Conservation (phyloP, 2,329 filamentous ascomycete species). For the Pyricularia grisea region DNA sequence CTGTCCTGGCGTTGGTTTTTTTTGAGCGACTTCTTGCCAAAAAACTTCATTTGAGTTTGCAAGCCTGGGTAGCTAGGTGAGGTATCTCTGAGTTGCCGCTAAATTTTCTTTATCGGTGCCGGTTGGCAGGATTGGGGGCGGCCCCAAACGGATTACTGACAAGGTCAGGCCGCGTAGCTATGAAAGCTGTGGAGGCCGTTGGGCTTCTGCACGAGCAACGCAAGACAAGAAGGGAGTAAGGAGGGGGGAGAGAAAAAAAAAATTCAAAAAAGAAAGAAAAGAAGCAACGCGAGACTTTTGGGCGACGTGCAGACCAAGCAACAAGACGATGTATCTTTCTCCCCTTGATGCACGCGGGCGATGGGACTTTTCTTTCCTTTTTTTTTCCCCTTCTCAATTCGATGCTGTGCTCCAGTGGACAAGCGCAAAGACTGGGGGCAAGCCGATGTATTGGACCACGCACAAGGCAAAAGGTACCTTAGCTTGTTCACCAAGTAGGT, state of each 20-base stretch:
- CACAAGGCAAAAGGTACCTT: background rate
- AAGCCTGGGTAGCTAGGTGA: background rate
- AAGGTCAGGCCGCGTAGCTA: constrained; percentile 1
- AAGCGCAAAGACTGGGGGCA: background rate
- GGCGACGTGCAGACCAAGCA: background rate
- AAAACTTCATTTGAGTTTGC: constrained; percentile 39
- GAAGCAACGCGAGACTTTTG: background rate
- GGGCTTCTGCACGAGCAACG: background rate
- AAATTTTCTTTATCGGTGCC: background rate
- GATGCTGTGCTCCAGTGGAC: background rate
- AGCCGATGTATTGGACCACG: background rate
- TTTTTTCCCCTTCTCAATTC: background rate
- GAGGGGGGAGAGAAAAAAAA: background rate
- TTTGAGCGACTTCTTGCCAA: constrained; percentile 35
- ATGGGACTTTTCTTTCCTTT: background rate
- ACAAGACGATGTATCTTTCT: background rate
- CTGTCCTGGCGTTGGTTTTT: constrained; percentile 27
- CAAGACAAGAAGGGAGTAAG: background rate
- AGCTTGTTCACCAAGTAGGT: too few species aligned
- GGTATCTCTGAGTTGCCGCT: background rate
- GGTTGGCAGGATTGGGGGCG: background rate
- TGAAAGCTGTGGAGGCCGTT: background rate
- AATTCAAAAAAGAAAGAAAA: too few species aligned
- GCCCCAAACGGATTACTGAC: background rate
- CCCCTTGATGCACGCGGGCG: background rate